phyloP scores from a whole-genome alignment of 441 rosid genomes.

The Adansonia rubrostipa region DNA sequence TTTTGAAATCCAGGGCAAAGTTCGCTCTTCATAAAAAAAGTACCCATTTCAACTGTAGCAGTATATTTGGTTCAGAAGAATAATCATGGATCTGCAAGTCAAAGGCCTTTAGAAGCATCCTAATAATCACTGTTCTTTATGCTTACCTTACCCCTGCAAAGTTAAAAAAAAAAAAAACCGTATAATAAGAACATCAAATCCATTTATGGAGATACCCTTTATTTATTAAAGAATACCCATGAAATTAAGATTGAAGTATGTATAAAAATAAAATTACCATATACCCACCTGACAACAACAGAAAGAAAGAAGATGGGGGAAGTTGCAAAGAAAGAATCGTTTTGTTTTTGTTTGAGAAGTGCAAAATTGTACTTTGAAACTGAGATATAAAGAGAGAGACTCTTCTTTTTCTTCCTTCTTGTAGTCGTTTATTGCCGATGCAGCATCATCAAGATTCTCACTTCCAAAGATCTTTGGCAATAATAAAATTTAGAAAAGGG shows the following conservation, averaged over 20 bases:
- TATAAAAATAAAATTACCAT: background rate
- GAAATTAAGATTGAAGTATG: background rate
- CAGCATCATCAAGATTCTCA: conserved; percentile 87
- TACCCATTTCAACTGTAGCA: conserved; percentile 12
- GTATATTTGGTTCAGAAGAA: conserved; percentile 21
- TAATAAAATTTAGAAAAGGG: background rate
- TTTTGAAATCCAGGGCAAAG: background rate
- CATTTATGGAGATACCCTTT: conserved; percentile 22
- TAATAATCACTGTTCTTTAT: background rate
- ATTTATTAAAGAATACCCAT: background rate
- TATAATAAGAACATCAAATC: background rate
- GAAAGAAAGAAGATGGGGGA: conserved; percentile 13
- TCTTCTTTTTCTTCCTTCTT: background rate
- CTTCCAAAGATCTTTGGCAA: conserved; percentile 27
- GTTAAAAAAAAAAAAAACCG: background rate
- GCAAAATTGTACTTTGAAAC: conserved; percentile 25
- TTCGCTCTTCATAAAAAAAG: background rate
- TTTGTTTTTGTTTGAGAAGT: conserved; percentile 12
- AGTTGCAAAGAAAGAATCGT: conserved; percentile 8
- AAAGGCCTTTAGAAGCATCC: conserved; percentile 18
- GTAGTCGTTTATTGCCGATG: conserved; percentile 64
- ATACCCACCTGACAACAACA: conserved; percentile 34
- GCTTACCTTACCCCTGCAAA: conserved; percentile 17
- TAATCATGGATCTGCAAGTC: conserved; percentile 36
- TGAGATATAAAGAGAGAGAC: background rate